phyloP scores from a whole-genome alignment of 2,329 filamentous ascomycete genomes.

The Taxawa tesnikishii region DNA sequence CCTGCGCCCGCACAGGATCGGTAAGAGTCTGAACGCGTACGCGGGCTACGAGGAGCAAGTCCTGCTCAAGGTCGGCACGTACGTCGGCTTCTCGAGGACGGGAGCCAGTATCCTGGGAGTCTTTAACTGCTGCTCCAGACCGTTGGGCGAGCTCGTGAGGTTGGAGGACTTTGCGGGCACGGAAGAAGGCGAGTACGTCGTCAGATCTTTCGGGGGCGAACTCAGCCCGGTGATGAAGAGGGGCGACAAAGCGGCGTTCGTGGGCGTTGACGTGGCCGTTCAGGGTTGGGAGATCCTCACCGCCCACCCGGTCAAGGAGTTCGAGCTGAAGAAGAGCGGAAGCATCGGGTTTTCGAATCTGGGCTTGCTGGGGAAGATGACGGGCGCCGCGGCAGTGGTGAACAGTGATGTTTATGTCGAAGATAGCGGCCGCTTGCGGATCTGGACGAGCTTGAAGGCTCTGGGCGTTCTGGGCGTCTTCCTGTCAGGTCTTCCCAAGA shows the following conservation, averaged over 20 bases:
- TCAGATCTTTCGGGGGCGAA: conserved; percentile 60
- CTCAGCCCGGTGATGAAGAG: conserved; percentile 41
- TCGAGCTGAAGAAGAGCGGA: conserved; percentile 33
- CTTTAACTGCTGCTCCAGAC: conserved; percentile 63
- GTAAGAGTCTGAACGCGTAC: conserved; percentile 62
- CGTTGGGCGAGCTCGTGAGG: conserved; percentile 56
- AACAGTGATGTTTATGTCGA: conserved; percentile 46
- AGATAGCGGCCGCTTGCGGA: conserved; percentile 47
- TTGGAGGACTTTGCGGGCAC: conserved; percentile 64
- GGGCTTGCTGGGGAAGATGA: conserved; percentile 80
- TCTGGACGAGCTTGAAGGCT: conserved; percentile 65
- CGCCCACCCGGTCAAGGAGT: conserved; percentile 53
- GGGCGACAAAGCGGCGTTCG: conserved; percentile 31
- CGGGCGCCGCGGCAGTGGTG: conserved; percentile 66
- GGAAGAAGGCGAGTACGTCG: conserved; percentile 50
- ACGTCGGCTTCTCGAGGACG: conserved; percentile 53
- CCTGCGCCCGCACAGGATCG: conserved; percentile 63
- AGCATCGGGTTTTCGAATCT: conserved; percentile 52
- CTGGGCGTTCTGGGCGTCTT: conserved; percentile 55
- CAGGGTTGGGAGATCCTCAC: conserved; percentile 72
- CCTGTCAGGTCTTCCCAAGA: conserved; percentile 1
- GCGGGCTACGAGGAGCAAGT: conserved; percentile 60
- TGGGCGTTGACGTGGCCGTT: conserved; percentile 50
- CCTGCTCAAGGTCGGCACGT: conserved; percentile 67
- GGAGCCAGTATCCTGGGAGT: conserved; percentile 69